These are phyloP conservation scores for Cutaneotrichosporon sp. DNA, from an alignment of 1,284 basidiomycete genomes.

Conservation along the genomic window DNA sequence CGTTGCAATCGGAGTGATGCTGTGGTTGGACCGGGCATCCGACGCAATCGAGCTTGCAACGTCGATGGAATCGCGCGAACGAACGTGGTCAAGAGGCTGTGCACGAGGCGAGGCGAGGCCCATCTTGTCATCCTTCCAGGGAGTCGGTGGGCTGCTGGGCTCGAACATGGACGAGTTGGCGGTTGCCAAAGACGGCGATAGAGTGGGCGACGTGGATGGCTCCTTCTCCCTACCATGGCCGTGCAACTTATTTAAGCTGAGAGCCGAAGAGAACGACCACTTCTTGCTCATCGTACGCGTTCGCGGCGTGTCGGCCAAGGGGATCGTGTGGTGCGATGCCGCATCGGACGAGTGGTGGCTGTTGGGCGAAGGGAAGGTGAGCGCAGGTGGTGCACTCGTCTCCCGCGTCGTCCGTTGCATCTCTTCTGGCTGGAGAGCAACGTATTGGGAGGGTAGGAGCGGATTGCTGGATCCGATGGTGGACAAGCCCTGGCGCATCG, in stretches of 20 bases:
- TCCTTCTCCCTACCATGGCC: constrained; percentile 34
- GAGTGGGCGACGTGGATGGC: background rate
- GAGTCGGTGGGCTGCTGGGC: constrained; percentile 6
- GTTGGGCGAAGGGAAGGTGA: constrained; percentile 20
- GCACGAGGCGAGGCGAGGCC: constrained; percentile 31
- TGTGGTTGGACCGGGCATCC: constrained; percentile 29
- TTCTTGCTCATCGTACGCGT: constrained; percentile 66
- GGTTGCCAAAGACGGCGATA: constrained; percentile 1
- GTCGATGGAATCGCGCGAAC: constrained; percentile 21
- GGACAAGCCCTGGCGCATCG: constrained; percentile 50
- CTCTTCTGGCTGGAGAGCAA: constrained; percentile 9
- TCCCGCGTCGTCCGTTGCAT: constrained; percentile 2
- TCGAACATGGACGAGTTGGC: constrained; percentile 6
- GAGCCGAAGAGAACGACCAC: constrained; percentile 89
- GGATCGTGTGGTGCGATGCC: background rate
- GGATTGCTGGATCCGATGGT: constrained; percentile 18
- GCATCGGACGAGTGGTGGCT: constrained; percentile 17
- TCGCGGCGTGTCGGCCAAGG: constrained; percentile 14
- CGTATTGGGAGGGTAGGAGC: constrained; percentile 18
- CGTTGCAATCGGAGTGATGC: constrained; percentile 29
- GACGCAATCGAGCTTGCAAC: constrained; percentile 3
- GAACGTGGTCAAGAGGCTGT: constrained; percentile 17
- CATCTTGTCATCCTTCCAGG: constrained; percentile 20
- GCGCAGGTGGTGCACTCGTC: constrained; percentile 2
- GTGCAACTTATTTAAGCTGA: constrained; percentile 68